Evolutionary conservation across 2,329 filamentous ascomycete genomes (phyloP).

Genomic region (Hyphodiscus sp.): DNA sequence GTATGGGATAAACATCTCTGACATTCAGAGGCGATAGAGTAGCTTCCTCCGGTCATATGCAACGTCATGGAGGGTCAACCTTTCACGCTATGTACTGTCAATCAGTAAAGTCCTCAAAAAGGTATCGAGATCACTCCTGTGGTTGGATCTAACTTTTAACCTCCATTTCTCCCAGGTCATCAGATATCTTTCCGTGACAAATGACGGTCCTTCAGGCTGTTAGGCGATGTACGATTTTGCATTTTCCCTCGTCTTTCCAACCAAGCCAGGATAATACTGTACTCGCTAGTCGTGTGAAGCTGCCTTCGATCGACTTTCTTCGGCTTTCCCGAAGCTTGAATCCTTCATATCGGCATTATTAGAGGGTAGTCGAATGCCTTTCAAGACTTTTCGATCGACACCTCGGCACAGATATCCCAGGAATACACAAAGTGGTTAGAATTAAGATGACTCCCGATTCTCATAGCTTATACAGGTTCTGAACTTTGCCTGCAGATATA

Average conservation of each 20-base stretch:
- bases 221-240: conserved; percentile 54
- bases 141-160: conserved; percentile 55
- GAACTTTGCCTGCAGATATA: background rate
- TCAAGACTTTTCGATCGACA: conserved; percentile 23
- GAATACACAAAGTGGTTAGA: too few relatives aligned
- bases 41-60: conserved; percentile 51
- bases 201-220: conserved; percentile 56
- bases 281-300: conserved; percentile 35
- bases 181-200: conserved; percentile 40
- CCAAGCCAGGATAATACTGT: conserved; percentile 38
- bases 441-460: too few relatives aligned
- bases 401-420: too few relatives aligned
- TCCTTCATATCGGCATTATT: background rate
- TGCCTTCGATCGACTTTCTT: conserved; percentile 33
- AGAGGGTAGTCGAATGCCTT: conserved; percentile 30
- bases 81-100: conserved; percentile 39
- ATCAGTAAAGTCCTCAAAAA: too few relatives aligned
- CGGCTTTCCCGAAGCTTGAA: background rate
- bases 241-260: conserved; percentile 35
- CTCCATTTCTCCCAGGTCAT: conserved; percentile 50
- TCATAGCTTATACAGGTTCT: conserved; percentile 11
- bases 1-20: conserved; percentile 58
- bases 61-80: conserved; percentile 53
- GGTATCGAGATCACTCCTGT: conserved; percentile 9
- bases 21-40: conserved; percentile 49